These are phyloP conservation scores for Naegleria fowleri DNA, from an alignment of 208 protist genomes.

Conservation along the genomic window DNA sequence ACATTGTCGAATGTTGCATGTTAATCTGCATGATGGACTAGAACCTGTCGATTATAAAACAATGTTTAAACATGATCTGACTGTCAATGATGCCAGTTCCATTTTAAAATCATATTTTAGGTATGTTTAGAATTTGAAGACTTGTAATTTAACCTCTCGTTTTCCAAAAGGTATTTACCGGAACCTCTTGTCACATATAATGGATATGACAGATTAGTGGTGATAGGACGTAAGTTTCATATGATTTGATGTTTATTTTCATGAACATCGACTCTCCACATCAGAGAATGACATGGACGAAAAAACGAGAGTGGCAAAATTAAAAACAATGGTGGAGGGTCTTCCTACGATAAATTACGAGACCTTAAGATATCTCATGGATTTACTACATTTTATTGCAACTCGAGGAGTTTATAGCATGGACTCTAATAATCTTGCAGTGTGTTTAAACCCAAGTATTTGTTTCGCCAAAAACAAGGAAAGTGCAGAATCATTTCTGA, in stretches of 20 bases:
- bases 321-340: neutral
- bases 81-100: neutral
- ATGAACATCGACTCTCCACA: too few relatives aligned
- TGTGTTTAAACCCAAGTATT: neutral
- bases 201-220: neutral
- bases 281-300: neutral
- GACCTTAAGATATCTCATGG: neutral
- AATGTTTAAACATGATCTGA: neutral
- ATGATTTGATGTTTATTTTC: neutral
- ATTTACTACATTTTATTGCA: neutral
- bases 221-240: constrained; percentile 4
- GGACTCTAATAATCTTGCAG: neutral
- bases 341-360: neutral
- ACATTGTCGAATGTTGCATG: neutral
- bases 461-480: constrained; percentile 1
- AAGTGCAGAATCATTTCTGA: neutral
- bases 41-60: neutral
- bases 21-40: too few relatives aligned
- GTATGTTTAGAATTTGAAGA: too few relatives aligned
- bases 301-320: neutral
- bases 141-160: too few relatives aligned
- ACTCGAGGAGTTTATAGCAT: neutral
- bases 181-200: neutral
- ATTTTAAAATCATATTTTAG: constrained; percentile 16
- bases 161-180: neutral